Base-by-base conservation (phyloP, 2,329 filamentous ascomycete species). In the Xylaria sp. region DNA sequence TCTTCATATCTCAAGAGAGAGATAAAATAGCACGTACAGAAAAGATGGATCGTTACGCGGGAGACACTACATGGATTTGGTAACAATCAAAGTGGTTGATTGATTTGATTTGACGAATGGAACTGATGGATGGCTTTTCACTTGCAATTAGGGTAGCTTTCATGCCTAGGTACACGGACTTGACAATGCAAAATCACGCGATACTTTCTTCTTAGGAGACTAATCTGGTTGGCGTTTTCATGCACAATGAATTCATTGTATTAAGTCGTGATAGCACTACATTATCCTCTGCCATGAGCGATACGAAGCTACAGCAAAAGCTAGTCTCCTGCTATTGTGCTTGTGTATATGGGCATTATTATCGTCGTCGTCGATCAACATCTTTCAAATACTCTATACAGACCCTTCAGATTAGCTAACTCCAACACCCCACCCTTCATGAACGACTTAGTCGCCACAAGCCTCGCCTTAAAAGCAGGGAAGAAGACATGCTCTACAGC, bases 361-460 rank as follows among this genome's bases (percentile, higher is more conserved):
- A 37, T 37, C 34, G 10, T 37, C 34, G 1, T 50, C 9, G 48
- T 52, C 15, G 20, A 51, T 88, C 80, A 98, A 80, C 96, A 98
- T 64, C 96, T 85, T 82, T 99, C 96, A 84, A 99, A 99, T 2
- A 98, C 94, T 55, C 93, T 86, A 80, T 99, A 99, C 67, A 99
- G 79, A 0, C 94, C 94, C 80, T 97, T 98, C 68, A 98, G 81
- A 82, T 97, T 94, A 1, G 96, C 95, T 58, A 97, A 89, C 81
- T 99, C 95, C 56, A 97, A 83, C 12, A 97, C 89, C 9, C 85
- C 87, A 0, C 90, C 92, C 60, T 90, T 89, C 81, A 97, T 88
- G 75, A 98, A 82, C 5, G 87, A 85, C 72, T 88, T 91, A 9
- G 96, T 98, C 23, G 93, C 94, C 65, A 98, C 89, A 56, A 99